Evolutionary conservation across 805 yeast species (phyloP).

Genomic region (Tetrapisispora phaffii): DNA sequence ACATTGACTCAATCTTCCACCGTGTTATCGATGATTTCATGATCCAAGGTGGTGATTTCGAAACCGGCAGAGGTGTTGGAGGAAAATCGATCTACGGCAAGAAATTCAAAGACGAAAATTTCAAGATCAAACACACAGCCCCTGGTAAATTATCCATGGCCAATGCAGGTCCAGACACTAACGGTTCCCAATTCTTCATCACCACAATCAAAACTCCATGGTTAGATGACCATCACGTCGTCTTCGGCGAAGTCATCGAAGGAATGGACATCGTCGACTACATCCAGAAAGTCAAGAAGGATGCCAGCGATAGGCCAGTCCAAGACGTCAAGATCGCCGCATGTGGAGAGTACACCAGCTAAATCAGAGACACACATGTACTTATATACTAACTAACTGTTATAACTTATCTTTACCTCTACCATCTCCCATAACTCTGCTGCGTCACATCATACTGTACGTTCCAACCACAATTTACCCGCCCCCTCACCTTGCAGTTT

Average conservation of each 20-base stretch:
- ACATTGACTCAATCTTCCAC: conserved; percentile 57
- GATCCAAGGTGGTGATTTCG: conserved; percentile 79
- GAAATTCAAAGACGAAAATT: conserved; percentile 61
- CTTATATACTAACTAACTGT: background rate
- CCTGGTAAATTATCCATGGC: conserved; percentile 72
- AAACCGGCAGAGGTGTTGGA: conserved; percentile 59
- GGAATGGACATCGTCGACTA: conserved; percentile 75
- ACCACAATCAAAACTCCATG: conserved; percentile 75
- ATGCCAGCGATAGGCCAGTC: conserved; percentile 61
- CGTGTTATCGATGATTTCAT: conserved; percentile 62
- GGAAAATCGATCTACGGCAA: conserved; percentile 67
- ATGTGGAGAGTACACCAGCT: conserved; percentile 45
- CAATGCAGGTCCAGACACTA: conserved; percentile 68
- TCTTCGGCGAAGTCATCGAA: conserved; percentile 85
- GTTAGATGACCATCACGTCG: conserved; percentile 93
- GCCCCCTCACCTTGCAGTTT: background rate
- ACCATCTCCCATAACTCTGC: no score
- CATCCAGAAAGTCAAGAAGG: conserved; percentile 66
- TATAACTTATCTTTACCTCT: no score
- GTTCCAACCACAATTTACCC: background rate
- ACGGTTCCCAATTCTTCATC: conserved; percentile 92
- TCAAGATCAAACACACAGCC: conserved; percentile 54
- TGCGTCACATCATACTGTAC: background rate
- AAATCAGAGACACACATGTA: background rate
- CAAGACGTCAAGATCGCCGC: conserved; percentile 54